Base-by-base conservation (phyloP, 2,329 filamentous ascomycete genomes). In the Cytospora schulzeri region DNA sequence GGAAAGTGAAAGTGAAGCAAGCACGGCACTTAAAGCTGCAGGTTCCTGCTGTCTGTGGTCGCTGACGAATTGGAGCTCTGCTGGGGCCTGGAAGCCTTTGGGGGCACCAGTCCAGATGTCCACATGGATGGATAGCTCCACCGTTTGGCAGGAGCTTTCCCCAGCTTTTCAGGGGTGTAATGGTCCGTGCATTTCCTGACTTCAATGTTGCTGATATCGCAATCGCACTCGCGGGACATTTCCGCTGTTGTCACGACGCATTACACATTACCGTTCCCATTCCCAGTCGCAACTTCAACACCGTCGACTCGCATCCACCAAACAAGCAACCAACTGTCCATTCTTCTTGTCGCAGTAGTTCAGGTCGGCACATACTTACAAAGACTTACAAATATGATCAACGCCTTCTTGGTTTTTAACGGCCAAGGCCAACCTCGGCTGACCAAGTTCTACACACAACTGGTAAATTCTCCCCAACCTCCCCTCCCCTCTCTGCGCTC, bases 381-480 rank as follows among this genome's bases (percentile, higher is more conserved):
- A 28, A 50, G 11, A 8, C 14, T 14, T 26, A 57, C 68, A 79
- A 70, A 70, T 24, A 99, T 99, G 95, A 98, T 99, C 78, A 99
- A 97, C 83, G 95, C 96, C 35, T 94, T 99, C 67, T 84, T 99
- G 70, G 94, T 99, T 76, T 99, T 99, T 83, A 99, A 99, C 75
- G 97, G 97, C 81, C 92, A 94, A 72, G 95, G 95, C 69, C 94
- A 99, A 79, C 94, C 95, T 45, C 90, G 95, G 63, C 85, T 99
- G 76, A 98, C 94, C 72, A 98, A 98, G 74, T 99, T 99, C 83
- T 99, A 99, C 77, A 97, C 94, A 2, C 94, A 98, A 76, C 88
- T 99, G 70, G 94, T 96, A 78, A 66, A 79, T 14, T 8, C 3
- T 28, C 57, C 56, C 3, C 5, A 50, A n/a, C 14, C 17, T 29